phyloP scores from a whole-genome alignment of 2,329 filamentous ascomycete genomes.

The Ophioceras dolichostomum region DNA sequence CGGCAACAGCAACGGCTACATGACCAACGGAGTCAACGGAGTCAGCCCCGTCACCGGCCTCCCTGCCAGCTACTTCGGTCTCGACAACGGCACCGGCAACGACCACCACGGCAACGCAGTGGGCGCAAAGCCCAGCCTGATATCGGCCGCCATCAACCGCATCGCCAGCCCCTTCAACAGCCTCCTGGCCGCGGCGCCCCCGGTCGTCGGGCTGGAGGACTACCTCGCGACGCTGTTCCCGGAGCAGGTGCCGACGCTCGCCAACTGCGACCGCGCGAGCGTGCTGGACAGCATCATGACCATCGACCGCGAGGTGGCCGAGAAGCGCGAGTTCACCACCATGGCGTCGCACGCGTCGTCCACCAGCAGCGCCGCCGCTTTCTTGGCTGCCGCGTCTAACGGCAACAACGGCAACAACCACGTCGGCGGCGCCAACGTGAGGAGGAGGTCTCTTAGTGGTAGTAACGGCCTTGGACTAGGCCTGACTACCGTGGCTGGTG shows the following conservation, averaged over 20 bases:
- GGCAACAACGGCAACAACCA: not conserved
- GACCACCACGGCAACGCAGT: too few relatives aligned
- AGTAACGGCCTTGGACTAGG: too few relatives aligned
- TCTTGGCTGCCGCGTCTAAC: not conserved
- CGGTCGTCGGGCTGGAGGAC: conserved; percentile 16
- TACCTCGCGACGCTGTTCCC: conserved; percentile 25
- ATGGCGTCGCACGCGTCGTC: conserved; percentile 18
- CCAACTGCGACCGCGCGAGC: conserved; percentile 10
- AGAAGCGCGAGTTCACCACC: conserved; percentile 27
- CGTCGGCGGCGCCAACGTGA: not conserved
- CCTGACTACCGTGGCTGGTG: too few relatives aligned
- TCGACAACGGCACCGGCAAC: too few relatives aligned
- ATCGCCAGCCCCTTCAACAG: conserved; percentile 3
- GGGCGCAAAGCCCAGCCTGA: too few relatives aligned
- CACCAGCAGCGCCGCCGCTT: not conserved
- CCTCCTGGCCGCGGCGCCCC: conserved; percentile 2
- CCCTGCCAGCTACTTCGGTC: too few relatives aligned
- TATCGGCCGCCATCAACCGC: too few relatives aligned
- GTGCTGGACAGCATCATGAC: conserved; percentile 20
- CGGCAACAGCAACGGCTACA: not conserved
- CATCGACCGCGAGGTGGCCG: conserved; percentile 26
- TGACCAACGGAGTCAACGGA: too few relatives aligned
- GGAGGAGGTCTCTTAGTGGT: not conserved
- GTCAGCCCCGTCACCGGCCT: too few relatives aligned
- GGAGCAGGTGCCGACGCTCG: conserved; percentile 11